phyloP scores from a whole-genome alignment of 2,329 filamentous ascomycete species.

The Ceratocystis eucalypticola region DNA sequence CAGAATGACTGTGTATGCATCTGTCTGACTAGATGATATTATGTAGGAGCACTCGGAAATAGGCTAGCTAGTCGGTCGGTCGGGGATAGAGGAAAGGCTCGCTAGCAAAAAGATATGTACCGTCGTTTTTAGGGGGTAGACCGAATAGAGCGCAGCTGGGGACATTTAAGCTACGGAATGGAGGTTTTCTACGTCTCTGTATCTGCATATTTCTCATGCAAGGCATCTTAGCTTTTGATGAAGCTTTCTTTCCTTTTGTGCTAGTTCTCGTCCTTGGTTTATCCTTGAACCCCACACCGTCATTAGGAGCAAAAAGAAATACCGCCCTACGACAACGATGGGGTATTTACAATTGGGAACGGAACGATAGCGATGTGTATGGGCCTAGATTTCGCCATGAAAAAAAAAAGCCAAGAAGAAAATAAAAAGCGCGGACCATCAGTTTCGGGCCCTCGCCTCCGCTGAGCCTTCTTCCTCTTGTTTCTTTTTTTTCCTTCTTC shows the following conservation, averaged over 20 bases:
- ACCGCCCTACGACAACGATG: too few relatives aligned
- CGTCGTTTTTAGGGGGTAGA: not conserved
- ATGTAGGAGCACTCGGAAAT: not conserved
- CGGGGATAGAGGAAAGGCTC: not conserved
- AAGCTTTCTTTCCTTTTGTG: too few relatives aligned
- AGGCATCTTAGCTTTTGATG: not conserved
- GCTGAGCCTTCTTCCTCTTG: not conserved
- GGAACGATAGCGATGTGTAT: too few relatives aligned
- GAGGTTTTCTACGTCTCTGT: too few relatives aligned
- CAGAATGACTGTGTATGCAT: not conserved
- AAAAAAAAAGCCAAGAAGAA: not conserved
- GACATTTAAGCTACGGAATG: too few relatives aligned
- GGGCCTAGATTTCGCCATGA: too few relatives aligned
- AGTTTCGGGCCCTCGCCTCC: constrained; percentile 5
- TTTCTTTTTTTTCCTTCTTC: not conserved
- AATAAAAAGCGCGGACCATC: constrained; percentile 1
- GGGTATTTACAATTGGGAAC: too few relatives aligned
- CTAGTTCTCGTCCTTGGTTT: too few relatives aligned
- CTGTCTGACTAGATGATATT: not conserved
- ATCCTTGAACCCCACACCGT: too few relatives aligned
- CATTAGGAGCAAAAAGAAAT: too few relatives aligned
- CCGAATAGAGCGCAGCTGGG: not conserved
- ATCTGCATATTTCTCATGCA: too few relatives aligned
- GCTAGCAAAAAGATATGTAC: not conserved
- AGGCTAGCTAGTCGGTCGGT: not conserved